Conservation (phyloP, 202 grass and related monocot species). For the Panicum virgatum region DNA sequence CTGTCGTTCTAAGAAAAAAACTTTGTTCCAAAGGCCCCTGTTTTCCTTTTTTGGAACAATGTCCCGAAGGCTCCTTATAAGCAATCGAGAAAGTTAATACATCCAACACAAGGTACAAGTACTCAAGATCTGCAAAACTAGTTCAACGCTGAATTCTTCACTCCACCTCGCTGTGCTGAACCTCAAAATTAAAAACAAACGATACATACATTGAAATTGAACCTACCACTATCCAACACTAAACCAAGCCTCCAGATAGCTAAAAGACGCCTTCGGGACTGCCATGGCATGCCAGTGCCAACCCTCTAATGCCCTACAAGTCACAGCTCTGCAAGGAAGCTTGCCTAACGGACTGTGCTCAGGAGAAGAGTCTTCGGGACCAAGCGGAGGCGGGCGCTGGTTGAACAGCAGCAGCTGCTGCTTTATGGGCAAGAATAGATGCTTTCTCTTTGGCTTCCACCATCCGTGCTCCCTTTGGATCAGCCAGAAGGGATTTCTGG, state of each 20-base stretch:
- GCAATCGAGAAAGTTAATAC: background rate
- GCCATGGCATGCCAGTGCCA: background rate
- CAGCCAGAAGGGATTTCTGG: constrained; percentile 72
- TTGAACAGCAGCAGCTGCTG: background rate
- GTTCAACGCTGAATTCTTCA: background rate
- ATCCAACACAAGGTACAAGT: background rate
- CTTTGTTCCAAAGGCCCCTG: no score
- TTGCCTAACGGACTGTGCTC: background rate
- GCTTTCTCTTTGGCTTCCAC: constrained; percentile 63
- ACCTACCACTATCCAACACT: constrained; percentile 26
- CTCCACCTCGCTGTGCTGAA: background rate
- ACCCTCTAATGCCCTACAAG: background rate
- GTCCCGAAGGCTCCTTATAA: background rate
- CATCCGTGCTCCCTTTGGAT: constrained; percentile 64
- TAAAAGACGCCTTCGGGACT: background rate
- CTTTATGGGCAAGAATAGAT: constrained; percentile 19
- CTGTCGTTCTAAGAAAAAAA: no score
- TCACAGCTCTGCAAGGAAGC: background rate
- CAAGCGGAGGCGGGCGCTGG: constrained; percentile 32
- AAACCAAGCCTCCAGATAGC: background rate
- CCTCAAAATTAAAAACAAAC: background rate
- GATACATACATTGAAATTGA: constrained; percentile 24
- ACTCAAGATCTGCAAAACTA: background rate
- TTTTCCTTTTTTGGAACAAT: no score
- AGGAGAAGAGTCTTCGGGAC: constrained; percentile 79